These are phyloP conservation scores for Boechera stricta DNA, from an alignment of 345 rosid genomes.

Conservation along the genomic window DNA sequence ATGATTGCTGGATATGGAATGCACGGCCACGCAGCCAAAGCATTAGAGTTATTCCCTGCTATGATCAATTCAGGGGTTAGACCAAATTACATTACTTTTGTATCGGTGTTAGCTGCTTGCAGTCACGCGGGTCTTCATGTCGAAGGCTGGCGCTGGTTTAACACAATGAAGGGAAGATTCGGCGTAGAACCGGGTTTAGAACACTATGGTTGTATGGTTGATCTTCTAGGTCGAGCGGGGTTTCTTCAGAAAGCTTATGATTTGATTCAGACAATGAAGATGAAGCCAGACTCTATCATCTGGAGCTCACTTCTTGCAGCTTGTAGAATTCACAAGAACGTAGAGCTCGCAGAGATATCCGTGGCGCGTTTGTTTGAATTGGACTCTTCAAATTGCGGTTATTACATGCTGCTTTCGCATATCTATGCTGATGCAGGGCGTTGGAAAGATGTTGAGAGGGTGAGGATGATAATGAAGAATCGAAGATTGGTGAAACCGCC, in stretches of 20 bases:
- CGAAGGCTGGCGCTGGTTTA: slow-evolving; percentile 86
- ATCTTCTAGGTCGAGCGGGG: slow-evolving; percentile 90
- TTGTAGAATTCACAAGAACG: slow-evolving; percentile 83
- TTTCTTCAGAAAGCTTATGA: slow-evolving; percentile 66
- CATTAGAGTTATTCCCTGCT: slow-evolving; percentile 65
- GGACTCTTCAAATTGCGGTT: slow-evolving; percentile 75
- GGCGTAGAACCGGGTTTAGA: slow-evolving; percentile 76
- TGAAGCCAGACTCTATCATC: slow-evolving; percentile 74
- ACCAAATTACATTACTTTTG: slow-evolving; percentile 85
- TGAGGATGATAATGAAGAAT: slow-evolving; percentile 61
- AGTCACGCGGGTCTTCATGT: slow-evolving; percentile 80
- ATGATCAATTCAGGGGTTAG: slow-evolving; percentile 66
- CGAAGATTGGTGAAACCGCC: slow-evolving; percentile 74
- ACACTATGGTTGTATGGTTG: slow-evolving; percentile 93
- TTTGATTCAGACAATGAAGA: slow-evolving; percentile 72
- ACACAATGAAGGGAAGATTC: slow-evolving; percentile 61
- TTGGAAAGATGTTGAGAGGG: slow-evolving; percentile 81
- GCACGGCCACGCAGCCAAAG: slow-evolving; percentile 80
- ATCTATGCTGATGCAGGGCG: slow-evolving; percentile 91
- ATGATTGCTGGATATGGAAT: slow-evolving; percentile 88
- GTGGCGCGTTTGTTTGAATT: slow-evolving; percentile 67
- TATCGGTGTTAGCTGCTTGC: slow-evolving; percentile 80
- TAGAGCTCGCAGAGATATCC: slow-evolving; percentile 80
- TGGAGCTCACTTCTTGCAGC: slow-evolving; percentile 95
- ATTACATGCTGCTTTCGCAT: slow-evolving; percentile 76